Percentiles rank a stretch among this genome's conserved stretches.
These are phyloP conservation scores for Avena insularis DNA, from an alignment of 176 grass and related monocot species.

Conservation along the genomic window DNA sequence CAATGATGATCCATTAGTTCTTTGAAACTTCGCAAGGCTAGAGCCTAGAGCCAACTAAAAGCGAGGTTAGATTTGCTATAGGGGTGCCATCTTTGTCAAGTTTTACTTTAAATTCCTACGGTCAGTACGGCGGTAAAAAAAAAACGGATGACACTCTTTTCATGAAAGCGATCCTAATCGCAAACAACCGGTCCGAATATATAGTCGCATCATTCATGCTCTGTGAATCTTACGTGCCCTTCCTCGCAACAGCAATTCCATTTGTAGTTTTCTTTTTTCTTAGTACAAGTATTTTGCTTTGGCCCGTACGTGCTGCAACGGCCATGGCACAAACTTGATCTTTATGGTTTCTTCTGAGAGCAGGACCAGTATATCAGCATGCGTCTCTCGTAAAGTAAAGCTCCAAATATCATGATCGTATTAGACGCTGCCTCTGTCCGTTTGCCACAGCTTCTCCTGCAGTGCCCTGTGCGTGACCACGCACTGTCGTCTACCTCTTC, in stretches of 20 bases:
- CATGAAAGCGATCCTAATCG: background rate
- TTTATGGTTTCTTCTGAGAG: background rate
- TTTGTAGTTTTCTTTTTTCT: too few species aligned
- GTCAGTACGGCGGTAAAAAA: background rate
- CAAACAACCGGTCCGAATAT: background rate
- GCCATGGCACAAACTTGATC: background rate
- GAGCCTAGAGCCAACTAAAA: conserved; percentile 6
- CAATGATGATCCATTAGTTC: background rate
- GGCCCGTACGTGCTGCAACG: background rate
- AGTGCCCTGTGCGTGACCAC: background rate
- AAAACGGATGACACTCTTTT: background rate
- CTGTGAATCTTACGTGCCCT: too few species aligned
- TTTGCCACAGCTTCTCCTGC: conserved; percentile 1
- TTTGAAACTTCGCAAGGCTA: background rate
- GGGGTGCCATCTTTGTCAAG: background rate
- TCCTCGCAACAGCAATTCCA: background rate
- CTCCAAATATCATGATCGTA: conserved; percentile 1
- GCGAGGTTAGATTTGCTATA: background rate
- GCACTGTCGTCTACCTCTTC: background rate
- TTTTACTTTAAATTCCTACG: background rate
- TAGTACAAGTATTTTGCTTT: too few species aligned
- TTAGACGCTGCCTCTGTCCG: background rate
- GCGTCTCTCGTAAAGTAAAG: background rate
- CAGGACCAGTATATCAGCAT: background rate
- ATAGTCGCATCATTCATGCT: background rate